phyloP scores from a whole-genome alignment of 2,329 filamentous ascomycete species.

The Nigrospora sphaerica region DNA sequence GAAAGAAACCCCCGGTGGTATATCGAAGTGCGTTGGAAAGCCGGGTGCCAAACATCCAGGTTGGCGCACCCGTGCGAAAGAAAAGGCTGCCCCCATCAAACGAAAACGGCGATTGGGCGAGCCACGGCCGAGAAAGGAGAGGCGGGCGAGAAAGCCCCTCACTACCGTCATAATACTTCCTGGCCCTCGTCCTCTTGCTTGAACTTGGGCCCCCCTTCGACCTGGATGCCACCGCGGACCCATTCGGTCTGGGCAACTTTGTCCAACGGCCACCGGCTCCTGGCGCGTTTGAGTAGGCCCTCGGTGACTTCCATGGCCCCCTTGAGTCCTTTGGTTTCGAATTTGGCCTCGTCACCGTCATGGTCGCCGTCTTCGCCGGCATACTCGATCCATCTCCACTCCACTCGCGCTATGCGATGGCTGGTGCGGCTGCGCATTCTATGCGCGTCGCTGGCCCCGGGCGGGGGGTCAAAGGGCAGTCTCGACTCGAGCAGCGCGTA shows the following conservation, averaged over 20 bases:
- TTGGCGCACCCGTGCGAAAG: neutral
- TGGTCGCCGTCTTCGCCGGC: slow-evolving; percentile 82
- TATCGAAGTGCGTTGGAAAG: too few relatives aligned
- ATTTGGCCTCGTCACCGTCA: slow-evolving; percentile 56
- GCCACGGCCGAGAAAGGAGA: neutral
- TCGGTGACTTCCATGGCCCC: slow-evolving; percentile 80
- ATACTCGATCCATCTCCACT: slow-evolving; percentile 91
- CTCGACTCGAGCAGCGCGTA: slow-evolving; percentile 93
- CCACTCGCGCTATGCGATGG: slow-evolving; percentile 89
- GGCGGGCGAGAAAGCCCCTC: neutral
- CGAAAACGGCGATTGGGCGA: neutral
- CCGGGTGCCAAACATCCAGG: too few relatives aligned
- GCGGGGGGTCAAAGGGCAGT: slow-evolving; percentile 85
- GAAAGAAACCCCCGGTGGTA: too few relatives aligned
- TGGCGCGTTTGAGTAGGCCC: slow-evolving; percentile 73
- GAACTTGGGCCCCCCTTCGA: slow-evolving; percentile 56
- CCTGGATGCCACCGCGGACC: slow-evolving; percentile 66
- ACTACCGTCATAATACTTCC: slow-evolving; percentile 33
- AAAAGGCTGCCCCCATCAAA: neutral
- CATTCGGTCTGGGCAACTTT: slow-evolving; percentile 68
- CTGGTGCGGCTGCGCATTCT: slow-evolving; percentile 75
- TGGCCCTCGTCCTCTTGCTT: slow-evolving; percentile 52
- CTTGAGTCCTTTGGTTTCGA: slow-evolving; percentile 57
- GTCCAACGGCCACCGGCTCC: slow-evolving; percentile 68
- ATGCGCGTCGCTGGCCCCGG: slow-evolving; percentile 68